A percentile compares a stretch with the other conserved stretches of the same genome.
Conservation (phyloP, 2,329 filamentous ascomycete genomes). For the Epichloe gansuensis region DNA sequence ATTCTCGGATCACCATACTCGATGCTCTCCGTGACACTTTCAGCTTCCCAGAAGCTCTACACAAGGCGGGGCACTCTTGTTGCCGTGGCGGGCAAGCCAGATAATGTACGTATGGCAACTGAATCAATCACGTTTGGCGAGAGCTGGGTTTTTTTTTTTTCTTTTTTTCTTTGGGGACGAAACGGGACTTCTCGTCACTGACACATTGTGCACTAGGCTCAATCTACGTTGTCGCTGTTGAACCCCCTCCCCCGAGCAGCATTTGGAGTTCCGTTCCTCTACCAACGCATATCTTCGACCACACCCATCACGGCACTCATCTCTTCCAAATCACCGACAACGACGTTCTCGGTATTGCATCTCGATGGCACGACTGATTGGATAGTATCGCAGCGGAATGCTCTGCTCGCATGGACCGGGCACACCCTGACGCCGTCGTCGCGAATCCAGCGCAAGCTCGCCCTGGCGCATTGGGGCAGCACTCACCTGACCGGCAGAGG, state of each 20-base stretch:
- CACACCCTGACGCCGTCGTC: slow-evolving; percentile 69
- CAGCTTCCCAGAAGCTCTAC: slow-evolving; percentile 86
- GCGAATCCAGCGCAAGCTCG: slow-evolving; percentile 59
- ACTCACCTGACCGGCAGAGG: slow-evolving; percentile 81
- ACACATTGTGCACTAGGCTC: slow-evolving; percentile 40
- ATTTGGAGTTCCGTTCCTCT: slow-evolving; percentile 85
- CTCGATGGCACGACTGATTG: slow-evolving; percentile 92
- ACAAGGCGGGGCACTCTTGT: slow-evolving; percentile 86
- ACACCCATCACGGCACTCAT: slow-evolving; percentile 80
- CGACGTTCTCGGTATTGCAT: slow-evolving; percentile 76
- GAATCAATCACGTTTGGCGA: not conserved
- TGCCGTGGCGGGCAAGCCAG: slow-evolving; percentile 75
- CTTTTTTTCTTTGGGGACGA: not conserved
- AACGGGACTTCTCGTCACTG: not conserved
- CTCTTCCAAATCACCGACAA: slow-evolving; percentile 72
- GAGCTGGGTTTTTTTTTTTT: not conserved
- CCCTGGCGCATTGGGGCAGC: slow-evolving; percentile 81
- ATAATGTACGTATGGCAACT: slow-evolving; percentile 66
- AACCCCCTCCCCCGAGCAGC: slow-evolving; percentile 61
- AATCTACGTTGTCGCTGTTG: slow-evolving; percentile 79
- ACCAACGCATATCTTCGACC: slow-evolving; percentile 80
- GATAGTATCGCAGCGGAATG: slow-evolving; percentile 79
- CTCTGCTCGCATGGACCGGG: slow-evolving; percentile 91
- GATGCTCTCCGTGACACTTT: slow-evolving; percentile 82
- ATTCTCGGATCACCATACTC: slow-evolving; percentile 87